Percentiles rank a stretch among this genome's conserved stretches.
Evolutionary conservation across 192 early-diverging fungal species (phyloP).

Genomic region (Phycomyces nitens): DNA sequence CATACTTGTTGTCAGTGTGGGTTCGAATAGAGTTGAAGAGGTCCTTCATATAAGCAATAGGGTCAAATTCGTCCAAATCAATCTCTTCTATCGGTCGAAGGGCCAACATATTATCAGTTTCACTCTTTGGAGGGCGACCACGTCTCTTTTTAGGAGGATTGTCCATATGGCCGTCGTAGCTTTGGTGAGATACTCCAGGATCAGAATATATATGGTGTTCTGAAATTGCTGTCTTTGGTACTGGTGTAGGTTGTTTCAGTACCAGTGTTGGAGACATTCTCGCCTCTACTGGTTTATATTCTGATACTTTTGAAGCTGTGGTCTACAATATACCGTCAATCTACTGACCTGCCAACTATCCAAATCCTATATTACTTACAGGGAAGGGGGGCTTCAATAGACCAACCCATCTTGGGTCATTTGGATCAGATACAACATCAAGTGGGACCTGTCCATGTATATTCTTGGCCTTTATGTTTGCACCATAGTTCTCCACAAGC

Average conservation of each 20-base stretch:
- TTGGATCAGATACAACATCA: constrained; percentile 71
- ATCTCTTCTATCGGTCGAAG: constrained; percentile 17
- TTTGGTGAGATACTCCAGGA: not conserved
- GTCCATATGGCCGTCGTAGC: not conserved
- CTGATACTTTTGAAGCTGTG: not conserved
- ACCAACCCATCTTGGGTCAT: constrained; percentile 35
- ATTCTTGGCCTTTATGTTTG: constrained; percentile 74
- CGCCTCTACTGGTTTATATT: not conserved
- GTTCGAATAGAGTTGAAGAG: constrained; percentile 40
- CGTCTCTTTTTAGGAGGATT: constrained; percentile 14
- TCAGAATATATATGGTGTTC: not conserved
- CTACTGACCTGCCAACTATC: not conserved
- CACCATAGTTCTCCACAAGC: constrained; percentile 73
- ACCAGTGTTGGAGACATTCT: not conserved
- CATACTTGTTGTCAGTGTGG: constrained; percentile 48
- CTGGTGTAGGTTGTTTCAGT: not conserved
- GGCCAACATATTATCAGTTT: constrained; percentile 14
- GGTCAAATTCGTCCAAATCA: constrained; percentile 17
- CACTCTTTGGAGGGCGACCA: constrained; percentile 31
- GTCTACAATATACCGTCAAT: not conserved
- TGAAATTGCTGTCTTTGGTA: constrained; percentile 1
- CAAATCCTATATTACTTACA: not conserved
- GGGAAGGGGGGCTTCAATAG: constrained; percentile 10
- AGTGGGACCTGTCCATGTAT: constrained; percentile 72
- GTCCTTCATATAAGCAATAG: constrained; percentile 31